These are phyloP conservation scores for Austroboletus festivus DNA, from an alignment of 768 basidiomycete species.

Conservation along the genomic window DNA sequence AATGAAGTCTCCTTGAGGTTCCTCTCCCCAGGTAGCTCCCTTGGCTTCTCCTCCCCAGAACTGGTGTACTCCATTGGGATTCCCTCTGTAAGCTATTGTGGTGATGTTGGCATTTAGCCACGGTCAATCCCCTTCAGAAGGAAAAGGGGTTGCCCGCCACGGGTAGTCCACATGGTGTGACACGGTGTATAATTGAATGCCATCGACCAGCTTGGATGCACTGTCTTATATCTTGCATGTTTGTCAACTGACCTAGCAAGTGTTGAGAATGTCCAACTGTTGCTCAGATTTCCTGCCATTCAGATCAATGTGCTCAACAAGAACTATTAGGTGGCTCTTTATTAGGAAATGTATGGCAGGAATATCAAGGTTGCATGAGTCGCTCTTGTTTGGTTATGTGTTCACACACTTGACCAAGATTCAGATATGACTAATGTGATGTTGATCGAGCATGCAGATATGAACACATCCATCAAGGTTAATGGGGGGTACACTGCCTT, in stretches of 20 bases:
- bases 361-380: slow-evolving; percentile 68
- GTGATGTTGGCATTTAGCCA: too few species aligned
- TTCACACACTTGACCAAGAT: too few species aligned
- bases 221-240: slow-evolving; percentile 81
- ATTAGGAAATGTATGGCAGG: slow-evolving; percentile 79
- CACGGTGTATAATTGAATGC: too few species aligned
- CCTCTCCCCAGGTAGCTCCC: too few species aligned
- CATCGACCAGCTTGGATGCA: slow-evolving; percentile 67
- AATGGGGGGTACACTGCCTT: slow-evolving; percentile 87
- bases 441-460: slow-evolving; percentile 71
- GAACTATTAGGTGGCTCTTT: slow-evolving; percentile 88
- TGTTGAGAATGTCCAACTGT: slow-evolving; percentile 71
- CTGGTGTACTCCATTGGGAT: too few species aligned
- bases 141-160: too few species aligned
- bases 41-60: too few species aligned
- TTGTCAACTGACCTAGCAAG: slow-evolving; percentile 55
- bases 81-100: too few species aligned
- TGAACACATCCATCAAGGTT: slow-evolving; percentile 73
- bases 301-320: slow-evolving; percentile 82
- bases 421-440: too few species aligned
- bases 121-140: too few species aligned
- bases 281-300: slow-evolving; percentile 72
- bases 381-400: slow-evolving; percentile 10
- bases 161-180: too few species aligned
- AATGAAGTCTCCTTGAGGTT: too few species aligned